A percentile compares a stretch with the other conserved stretches of the same genome.
Evolutionary conservation across 2,329 filamentous ascomycete genomes (phyloP).

Genomic region (Exserohilum rostratum): DNA sequence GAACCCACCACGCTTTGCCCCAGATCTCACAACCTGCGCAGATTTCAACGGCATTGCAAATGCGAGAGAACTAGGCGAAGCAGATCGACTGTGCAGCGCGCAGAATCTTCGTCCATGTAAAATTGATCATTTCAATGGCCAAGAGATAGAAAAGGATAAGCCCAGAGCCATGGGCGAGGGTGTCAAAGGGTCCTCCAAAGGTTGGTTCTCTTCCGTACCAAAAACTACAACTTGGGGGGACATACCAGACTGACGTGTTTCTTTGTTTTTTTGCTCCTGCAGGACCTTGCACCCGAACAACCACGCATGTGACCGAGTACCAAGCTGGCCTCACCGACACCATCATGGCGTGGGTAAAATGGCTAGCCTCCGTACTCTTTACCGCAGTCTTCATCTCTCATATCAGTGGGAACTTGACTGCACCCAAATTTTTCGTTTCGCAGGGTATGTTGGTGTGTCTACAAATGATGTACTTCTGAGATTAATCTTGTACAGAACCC

Average conservation of each 20-base stretch:
- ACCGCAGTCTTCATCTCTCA: slow-evolving; percentile 34
- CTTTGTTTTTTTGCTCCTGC: background rate
- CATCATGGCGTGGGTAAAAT: slow-evolving; percentile 26
- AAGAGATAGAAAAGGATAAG: slow-evolving; percentile 27
- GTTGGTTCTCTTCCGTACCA: slow-evolving; percentile 9
- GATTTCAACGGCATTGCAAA: slow-evolving; percentile 41
- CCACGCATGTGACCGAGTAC: slow-evolving; percentile 24
- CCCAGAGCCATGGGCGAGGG: slow-evolving; percentile 24
- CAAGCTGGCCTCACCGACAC: slow-evolving; percentile 19
- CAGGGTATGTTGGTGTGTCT: slow-evolving; percentile 13
- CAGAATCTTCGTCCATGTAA: slow-evolving; percentile 20
- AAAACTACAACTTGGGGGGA: background rate
- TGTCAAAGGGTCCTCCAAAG: slow-evolving; percentile 32
- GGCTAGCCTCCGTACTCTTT: slow-evolving; percentile 33
- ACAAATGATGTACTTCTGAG: background rate
- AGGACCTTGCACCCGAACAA: slow-evolving; percentile 42
- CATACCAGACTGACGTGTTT: slow-evolving; percentile 14
- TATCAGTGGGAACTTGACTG: slow-evolving; percentile 13
- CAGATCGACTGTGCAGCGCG: slow-evolving; percentile 22
- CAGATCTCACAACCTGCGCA: slow-evolving; percentile 40
- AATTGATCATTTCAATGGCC: slow-evolving; percentile 19
- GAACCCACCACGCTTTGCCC: slow-evolving; percentile 36
- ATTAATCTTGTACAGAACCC: slow-evolving; percentile 6
- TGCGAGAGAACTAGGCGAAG: slow-evolving; percentile 37
- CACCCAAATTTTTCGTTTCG: slow-evolving; percentile 8